Evolutionary conservation across 2,329 filamentous ascomycete genomes (phyloP), one percentile per base, ranked within the genome.

Genomic region (Aspergillus fijiensis): DNA sequence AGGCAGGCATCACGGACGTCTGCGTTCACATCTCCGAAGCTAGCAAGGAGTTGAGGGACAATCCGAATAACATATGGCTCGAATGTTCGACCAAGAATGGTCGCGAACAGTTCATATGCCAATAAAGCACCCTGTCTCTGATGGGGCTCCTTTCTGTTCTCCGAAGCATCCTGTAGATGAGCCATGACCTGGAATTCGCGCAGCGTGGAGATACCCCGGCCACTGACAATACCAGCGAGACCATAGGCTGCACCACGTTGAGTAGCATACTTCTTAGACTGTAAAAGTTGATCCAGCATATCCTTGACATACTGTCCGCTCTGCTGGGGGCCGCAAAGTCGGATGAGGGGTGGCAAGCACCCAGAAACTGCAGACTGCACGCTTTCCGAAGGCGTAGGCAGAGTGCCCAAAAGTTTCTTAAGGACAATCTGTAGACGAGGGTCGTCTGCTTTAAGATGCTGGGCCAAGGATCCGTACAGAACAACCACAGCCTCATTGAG

Each of bases 401-500:
- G 81, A 6, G 96, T 97, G 23, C 87, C 86, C 58, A 99, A 83
- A 23, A 99, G 82, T 63, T 92, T 87, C 67, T 94, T 89, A 54
- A 99, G 88, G 50, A 99, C 95, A 59, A 89, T 87, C 1, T 93
- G 92, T 52, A 98, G 86, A 69, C 96, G 93, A 65, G 87, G 79
- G 74, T 99, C 95, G n/a, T 92, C 92, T 7, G 87, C 78, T 66
- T 90, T 86, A 60, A 99, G 80, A 80, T 99, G 95, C 55, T 91
- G 87, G 49, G 93, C 95, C 42, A 99, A 80, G 55, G 96, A 94
- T 73, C 95, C 95, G 69, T 99, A 99, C 74, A 99, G 89, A 68
- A 99, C 95, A 67, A 99, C 93, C 55, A 99, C 93, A 19, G 96
- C 95, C 77, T 99, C 95, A 68, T 97, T 97, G 64, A 98, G 90